These are phyloP conservation scores for Monilinia fructicola DNA, from an alignment of 2,329 filamentous ascomycete species.

Conservation along the genomic window DNA sequence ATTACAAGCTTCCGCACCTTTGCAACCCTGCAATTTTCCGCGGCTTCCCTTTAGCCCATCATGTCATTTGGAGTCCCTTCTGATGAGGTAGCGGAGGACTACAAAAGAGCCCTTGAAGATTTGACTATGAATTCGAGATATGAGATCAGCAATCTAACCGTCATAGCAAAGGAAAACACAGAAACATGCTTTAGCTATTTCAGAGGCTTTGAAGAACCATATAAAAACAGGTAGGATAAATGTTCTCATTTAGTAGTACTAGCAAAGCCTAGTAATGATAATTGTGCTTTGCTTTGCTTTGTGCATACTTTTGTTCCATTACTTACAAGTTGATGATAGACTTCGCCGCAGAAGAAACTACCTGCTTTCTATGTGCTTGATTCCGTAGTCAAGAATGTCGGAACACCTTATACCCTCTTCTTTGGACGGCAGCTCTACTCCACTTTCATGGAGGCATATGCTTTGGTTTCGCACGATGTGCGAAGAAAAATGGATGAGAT, in stretches of 20 bases:
- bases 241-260: conserved; percentile 35
- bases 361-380: conserved; percentile 97
- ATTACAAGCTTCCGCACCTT: conserved; percentile 26
- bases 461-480: conserved; percentile 77
- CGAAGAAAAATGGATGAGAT: conserved; percentile 94
- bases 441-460: conserved; percentile 96
- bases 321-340: conserved; percentile 53
- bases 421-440: conserved; percentile 88
- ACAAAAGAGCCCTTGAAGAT: conserved; percentile 88
- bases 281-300: conserved; percentile 26
- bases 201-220: conserved; percentile 84
- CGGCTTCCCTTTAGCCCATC: conserved; percentile 44
- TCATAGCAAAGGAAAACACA: conserved; percentile 96
- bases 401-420: conserved; percentile 94
- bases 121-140: conserved; percentile 86
- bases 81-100: conserved; percentile 92
- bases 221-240: conserved; percentile 81
- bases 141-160: conserved; percentile 95
- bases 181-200: conserved; percentile 94
- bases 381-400: conserved; percentile 97
- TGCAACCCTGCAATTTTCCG: conserved; percentile 32
- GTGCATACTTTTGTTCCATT: conserved; percentile 33
- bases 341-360: conserved; percentile 82
- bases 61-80: conserved; percentile 61
- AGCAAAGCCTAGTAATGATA: conserved; percentile 28